phyloP scores from a whole-genome alignment of 2,329 filamentous ascomycete species.

The Clonostachys rosea region DNA sequence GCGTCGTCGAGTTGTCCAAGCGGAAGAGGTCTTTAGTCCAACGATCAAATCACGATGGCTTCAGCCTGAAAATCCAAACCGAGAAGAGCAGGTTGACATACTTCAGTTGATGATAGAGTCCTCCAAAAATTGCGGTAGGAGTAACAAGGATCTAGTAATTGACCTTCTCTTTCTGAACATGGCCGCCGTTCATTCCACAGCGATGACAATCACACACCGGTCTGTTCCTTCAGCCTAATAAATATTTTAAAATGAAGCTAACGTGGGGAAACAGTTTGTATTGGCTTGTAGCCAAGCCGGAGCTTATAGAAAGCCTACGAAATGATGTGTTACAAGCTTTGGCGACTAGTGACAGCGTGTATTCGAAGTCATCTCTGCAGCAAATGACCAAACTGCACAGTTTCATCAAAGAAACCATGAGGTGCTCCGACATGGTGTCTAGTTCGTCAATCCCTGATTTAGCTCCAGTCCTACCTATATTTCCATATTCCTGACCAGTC shows the following conservation, averaged over 20 bases:
- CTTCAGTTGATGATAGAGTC: conserved; percentile 39
- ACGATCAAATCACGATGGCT: conserved; percentile 19
- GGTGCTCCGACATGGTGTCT: conserved; percentile 18
- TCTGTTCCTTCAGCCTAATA: conserved; percentile 10
- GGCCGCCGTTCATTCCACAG: conserved; percentile 47
- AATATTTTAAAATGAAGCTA: too few relatives aligned
- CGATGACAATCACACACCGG: conserved; percentile 36
- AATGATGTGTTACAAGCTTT: conserved; percentile 40
- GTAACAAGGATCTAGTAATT: conserved; percentile 27
- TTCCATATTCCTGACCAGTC: background rate
- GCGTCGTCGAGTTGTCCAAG: conserved; percentile 18
- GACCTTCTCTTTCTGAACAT: conserved; percentile 38
- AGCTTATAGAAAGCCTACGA: conserved; percentile 43
- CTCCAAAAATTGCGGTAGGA: conserved; percentile 22
- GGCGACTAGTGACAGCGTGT: conserved; percentile 21
- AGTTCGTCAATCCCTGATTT: conserved; percentile 17
- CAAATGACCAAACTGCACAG: conserved; percentile 33
- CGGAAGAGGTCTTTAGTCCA: conserved; percentile 25
- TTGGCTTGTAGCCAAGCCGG: conserved; percentile 42
- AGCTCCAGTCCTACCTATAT: background rate
- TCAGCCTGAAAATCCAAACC: conserved; percentile 2
- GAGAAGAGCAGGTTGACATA: conserved; percentile 36
- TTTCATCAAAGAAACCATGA: conserved; percentile 29
- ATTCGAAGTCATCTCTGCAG: conserved; percentile 23
- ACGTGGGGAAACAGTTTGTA: conserved; percentile 31